Evolutionary conservation across 1,284 basidiomycete species (phyloP), one percentile per base, ranked within the genome.

Genomic region (Stygiomarasmius scandens): DNA sequence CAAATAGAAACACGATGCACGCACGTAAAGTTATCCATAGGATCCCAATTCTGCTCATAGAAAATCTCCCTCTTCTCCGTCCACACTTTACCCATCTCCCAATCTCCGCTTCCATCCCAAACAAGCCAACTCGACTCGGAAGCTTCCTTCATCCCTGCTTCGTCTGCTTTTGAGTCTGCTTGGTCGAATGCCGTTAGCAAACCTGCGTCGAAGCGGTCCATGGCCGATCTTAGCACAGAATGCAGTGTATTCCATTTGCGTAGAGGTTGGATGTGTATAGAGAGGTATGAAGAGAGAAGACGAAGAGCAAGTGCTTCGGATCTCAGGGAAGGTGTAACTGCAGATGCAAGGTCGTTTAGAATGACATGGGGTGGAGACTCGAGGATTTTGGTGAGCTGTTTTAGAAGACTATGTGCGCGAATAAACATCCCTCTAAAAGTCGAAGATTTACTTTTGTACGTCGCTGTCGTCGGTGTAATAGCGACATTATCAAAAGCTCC

Each of bases 11-110:
- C 36, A 22, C 20, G 24, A 34, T 34, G 25, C 62, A 81, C 91
- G 71, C 70, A 92, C 89, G 88, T 89, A 67, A 96, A 86, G 72
- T 97, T 97, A 60, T 89, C 86, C 38, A 90, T 67, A 0, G 95
- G 84, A 64, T 91, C 84, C 87, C 93, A 96, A 51, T 81, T 79
- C 58, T 86, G 84, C 66, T 93, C 89, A 70, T 96, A 97, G 67
- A 98, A 94, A n/a, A 97, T 86, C 69, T 96, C 93, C 27, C 90
- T 77, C 74, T 96, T 96, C 73, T 98, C 95, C 1, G 92, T 87
- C 92, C 96, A 98, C 19, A 95, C 88, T 55, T 91, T 85, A 0
- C 92, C 93, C 77, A 95, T 86, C 69, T 96, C 94, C 93, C 93
- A 96, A 60, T 93, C 91, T 2, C 59, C 65, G 19, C 64, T 64